Conservation (phyloP, 2,329 filamentous ascomycete genomes). For the Sclerotinia borealis region DNA sequence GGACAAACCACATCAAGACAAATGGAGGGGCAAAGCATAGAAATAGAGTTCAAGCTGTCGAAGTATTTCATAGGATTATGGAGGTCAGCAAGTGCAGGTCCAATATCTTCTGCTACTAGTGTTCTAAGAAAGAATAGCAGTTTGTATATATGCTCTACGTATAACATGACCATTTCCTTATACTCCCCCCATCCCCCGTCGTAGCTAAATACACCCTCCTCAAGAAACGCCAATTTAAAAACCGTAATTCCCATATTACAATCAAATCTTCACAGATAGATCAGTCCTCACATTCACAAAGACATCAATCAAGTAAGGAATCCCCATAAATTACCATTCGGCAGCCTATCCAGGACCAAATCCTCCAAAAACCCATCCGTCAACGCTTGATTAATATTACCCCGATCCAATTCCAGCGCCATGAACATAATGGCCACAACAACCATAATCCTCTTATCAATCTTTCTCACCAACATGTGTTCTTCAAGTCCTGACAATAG, state of each 20-base stretch:
- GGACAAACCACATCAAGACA: not conserved
- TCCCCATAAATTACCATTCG: constrained; percentile 36
- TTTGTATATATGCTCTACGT: too few species aligned
- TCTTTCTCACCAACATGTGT: constrained; percentile 23
- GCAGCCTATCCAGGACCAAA: constrained; percentile 40
- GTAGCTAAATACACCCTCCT: constrained; percentile 45
- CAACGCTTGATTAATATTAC: constrained; percentile 52
- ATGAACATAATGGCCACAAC: constrained; percentile 50
- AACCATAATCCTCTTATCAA: constrained; percentile 33
- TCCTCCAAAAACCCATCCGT: constrained; percentile 57
- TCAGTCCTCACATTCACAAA: not conserved
- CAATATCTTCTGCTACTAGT: too few species aligned
- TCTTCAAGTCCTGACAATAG: constrained; percentile 37
- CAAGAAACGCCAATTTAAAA: constrained; percentile 36
- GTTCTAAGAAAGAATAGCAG: too few species aligned
- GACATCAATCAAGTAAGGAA: not conserved
- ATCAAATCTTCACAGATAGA: constrained; percentile 29
- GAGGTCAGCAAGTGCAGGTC: too few species aligned
- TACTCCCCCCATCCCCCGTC: constrained; percentile 38
- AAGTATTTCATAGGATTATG: too few species aligned
- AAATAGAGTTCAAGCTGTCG: too few species aligned
- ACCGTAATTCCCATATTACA: constrained; percentile 41
- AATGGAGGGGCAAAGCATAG: too few species aligned
- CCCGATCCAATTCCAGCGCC: constrained; percentile 53
- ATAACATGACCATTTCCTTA: constrained; percentile 34